Percentiles rank a stretch among this genome's conserved stretches.
phyloP scores from a whole-genome alignment of 2,329 filamentous ascomycete genomes.

The Fusarium avenaceum region DNA sequence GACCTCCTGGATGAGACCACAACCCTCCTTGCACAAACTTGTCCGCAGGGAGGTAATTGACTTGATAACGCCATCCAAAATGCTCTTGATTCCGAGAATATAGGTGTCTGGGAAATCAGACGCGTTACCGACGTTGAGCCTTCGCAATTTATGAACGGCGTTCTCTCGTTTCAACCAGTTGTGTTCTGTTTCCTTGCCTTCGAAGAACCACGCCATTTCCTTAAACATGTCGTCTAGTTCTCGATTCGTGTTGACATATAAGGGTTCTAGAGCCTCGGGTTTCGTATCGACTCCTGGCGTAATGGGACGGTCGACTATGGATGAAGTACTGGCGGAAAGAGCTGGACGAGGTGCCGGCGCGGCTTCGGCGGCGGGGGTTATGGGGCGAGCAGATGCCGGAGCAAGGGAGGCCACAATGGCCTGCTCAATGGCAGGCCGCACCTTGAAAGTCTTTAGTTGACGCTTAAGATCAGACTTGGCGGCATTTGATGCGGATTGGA shows the following conservation, averaged over 20 bases:
- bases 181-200: slow-evolving; percentile 88
- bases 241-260: slow-evolving; percentile 84
- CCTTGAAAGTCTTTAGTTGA: slow-evolving; percentile 85
- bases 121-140: slow-evolving; percentile 86
- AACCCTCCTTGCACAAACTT: slow-evolving; percentile 89
- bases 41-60: slow-evolving; percentile 86
- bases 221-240: slow-evolving; percentile 91
- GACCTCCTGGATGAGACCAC: slow-evolving; percentile 85
- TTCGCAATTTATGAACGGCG: slow-evolving; percentile 79
- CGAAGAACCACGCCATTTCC: slow-evolving; percentile 85
- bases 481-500: slow-evolving; percentile 82
- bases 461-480: slow-evolving; percentile 92
- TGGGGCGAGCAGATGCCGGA: slow-evolving; percentile 61
- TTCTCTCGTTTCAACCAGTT: slow-evolving; percentile 94
- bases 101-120: slow-evolving; percentile 81
- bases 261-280: slow-evolving; percentile 79
- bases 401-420: slow-evolving; percentile 83
- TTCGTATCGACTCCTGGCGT: slow-evolving; percentile 76
- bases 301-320: slow-evolving; percentile 65
- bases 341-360: slow-evolving; percentile 57
- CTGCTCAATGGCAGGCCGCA: slow-evolving; percentile 86
- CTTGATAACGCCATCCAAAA: slow-evolving; percentile 92
- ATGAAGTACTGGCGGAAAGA: slow-evolving; percentile 67
- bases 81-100: slow-evolving; percentile 75
- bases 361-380: slow-evolving; percentile 56